phyloP scores from a whole-genome alignment of 2,329 filamentous ascomycete species.

The Exutisphaerella laricina region DNA sequence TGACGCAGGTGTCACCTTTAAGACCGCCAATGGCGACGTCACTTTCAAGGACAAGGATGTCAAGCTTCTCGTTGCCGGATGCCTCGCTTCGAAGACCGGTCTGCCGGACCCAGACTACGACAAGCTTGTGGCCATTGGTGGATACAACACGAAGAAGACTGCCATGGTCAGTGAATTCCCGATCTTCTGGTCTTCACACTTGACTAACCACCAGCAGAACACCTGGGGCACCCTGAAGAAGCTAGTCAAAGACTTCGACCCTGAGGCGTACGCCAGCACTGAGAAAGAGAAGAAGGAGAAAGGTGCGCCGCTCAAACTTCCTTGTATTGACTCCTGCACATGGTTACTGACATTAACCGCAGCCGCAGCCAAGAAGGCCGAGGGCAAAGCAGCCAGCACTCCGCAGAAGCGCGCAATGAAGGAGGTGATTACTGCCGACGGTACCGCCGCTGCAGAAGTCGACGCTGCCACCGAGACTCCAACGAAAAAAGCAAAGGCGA shows the following conservation, averaged over 20 bases:
- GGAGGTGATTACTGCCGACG: conserved; percentile 17
- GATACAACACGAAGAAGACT: conserved; percentile 31
- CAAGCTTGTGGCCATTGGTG: conserved; percentile 23
- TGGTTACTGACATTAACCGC: too few relatives aligned
- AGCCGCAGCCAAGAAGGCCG: conserved; percentile 15
- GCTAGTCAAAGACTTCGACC: conserved; percentile 25
- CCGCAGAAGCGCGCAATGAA: conserved; percentile 30
- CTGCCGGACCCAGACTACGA: conserved; percentile 33
- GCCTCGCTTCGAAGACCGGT: conserved; percentile 29
- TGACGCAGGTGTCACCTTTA: too few relatives aligned
- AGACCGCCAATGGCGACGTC: conserved; percentile 9
- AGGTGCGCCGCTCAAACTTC: background rate
- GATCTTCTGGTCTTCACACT: conserved; percentile 19
- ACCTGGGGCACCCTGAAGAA: conserved; percentile 34
- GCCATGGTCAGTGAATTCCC: background rate
- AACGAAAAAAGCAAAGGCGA: conserved; percentile 13
- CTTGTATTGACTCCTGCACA: conserved; percentile 9
- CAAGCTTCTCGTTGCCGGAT: conserved; percentile 29
- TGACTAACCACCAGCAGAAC: conserved; percentile 30
- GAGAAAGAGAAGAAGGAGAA: conserved; percentile 11
- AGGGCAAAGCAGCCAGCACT: conserved; percentile 19
- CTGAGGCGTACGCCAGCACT: conserved; percentile 14
- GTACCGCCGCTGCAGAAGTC: conserved; percentile 15
- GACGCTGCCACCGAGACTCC: conserved; percentile 11
- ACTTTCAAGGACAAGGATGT: conserved; percentile 29